Percentiles rank a stretch among this genome's conserved stretches.
These are phyloP conservation scores for Epichloe aotearoae DNA, from an alignment of 2,329 filamentous ascomycete genomes.

Conservation along the genomic window DNA sequence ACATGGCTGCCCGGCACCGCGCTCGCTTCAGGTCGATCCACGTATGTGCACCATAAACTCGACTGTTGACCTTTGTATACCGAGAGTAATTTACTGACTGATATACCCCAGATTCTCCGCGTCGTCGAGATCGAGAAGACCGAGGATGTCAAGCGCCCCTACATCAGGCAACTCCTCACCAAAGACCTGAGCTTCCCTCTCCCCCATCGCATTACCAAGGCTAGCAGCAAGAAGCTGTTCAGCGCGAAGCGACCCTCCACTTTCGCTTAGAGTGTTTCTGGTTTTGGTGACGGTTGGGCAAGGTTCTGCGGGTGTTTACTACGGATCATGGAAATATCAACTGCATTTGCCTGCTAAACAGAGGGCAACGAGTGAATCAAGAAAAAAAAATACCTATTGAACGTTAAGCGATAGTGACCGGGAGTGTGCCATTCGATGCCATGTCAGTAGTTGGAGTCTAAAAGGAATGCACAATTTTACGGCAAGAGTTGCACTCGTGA, in stretches of 20 bases:
- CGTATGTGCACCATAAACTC: slow-evolving; percentile 45
- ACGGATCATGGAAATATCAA: slow-evolving; percentile 47
- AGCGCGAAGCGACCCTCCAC: slow-evolving; percentile 86
- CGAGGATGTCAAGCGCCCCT: slow-evolving; percentile 91
- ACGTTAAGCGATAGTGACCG: slow-evolving; percentile 1
- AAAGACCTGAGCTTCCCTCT: slow-evolving; percentile 98
- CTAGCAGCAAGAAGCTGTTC: slow-evolving; percentile 80
- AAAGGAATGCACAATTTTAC: slow-evolving; percentile 5
- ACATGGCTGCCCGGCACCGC: slow-evolving; percentile 97
- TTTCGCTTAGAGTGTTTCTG: slow-evolving; percentile 72
- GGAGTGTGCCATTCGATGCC: slow-evolving; percentile 1
- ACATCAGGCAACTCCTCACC: slow-evolving; percentile 96
- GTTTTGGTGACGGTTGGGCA: slow-evolving; percentile 36
- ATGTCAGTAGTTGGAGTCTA: slow-evolving; percentile 4
- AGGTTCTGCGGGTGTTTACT: slow-evolving; percentile 47
- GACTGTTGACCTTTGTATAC: not conserved
- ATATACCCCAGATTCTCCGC: slow-evolving; percentile 67
- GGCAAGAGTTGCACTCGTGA: not conserved
- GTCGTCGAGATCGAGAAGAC: slow-evolving; percentile 94
- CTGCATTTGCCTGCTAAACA: slow-evolving; percentile 41
- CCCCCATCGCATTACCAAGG: slow-evolving; percentile 85
- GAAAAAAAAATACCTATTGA: slow-evolving; percentile 13
- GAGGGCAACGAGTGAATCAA: slow-evolving; percentile 33
- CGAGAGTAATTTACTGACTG: slow-evolving; percentile 3
- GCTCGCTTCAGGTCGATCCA: slow-evolving; percentile 97